Evolutionary conservation across 371 early-diverging fungal genomes (phyloP).

Genomic region (Apophysomyces trapeziformis): DNA sequence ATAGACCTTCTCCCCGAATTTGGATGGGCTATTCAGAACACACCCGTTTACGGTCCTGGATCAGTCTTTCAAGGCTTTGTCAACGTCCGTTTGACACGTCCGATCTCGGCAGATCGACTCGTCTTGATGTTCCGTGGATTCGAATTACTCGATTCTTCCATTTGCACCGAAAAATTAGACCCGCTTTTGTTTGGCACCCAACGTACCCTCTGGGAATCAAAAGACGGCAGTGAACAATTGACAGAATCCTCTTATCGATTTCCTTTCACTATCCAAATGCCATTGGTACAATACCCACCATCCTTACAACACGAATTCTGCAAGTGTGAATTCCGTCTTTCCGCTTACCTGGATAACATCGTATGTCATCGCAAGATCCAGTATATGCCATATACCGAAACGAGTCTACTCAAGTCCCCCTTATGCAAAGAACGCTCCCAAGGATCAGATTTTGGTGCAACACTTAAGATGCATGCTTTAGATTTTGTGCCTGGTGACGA

Average conservation of each 20-base stretch:
- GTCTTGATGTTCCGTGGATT: conserved; percentile 21
- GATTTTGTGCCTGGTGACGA: conserved; percentile 39
- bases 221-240: conserved; percentile 14
- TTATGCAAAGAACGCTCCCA: conserved; percentile 9
- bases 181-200: conserved; percentile 36
- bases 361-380: conserved; percentile 17
- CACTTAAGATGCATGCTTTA: conserved; percentile 26
- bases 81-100: neutral
- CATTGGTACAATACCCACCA: conserved; percentile 45
- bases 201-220: conserved; percentile 40
- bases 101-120: conserved; percentile 24
- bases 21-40: conserved; percentile 38
- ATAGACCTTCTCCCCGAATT: conserved; percentile 49
- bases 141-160: conserved; percentile 17
- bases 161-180: conserved; percentile 11
- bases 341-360: conserved; percentile 29
- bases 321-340: conserved; percentile 35
- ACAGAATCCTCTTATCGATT: conserved; percentile 26
- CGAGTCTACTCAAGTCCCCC: conserved; percentile 30
- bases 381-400: conserved; percentile 47
- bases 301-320: conserved; percentile 30
- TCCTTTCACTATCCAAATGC: conserved; percentile 48
- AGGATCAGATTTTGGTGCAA: conserved; percentile 8
- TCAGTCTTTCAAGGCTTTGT: conserved; percentile 42
- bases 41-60: conserved; percentile 48